Evolutionary conservation across 768 basidiomycete genomes (phyloP).

Genomic region (Russula virescens): DNA sequence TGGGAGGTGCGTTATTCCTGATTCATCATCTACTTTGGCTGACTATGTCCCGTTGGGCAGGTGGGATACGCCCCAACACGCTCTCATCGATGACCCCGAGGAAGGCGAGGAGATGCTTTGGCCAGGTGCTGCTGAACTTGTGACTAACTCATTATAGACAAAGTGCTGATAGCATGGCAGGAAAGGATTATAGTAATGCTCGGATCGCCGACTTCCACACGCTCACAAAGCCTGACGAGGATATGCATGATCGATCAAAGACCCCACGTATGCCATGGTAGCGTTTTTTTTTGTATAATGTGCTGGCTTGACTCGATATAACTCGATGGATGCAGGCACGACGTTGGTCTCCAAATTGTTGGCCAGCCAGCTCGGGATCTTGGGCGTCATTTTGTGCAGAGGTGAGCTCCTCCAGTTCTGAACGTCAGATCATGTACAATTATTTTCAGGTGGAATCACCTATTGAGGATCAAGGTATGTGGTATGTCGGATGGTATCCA

Average conservation of each 20-base stretch:
- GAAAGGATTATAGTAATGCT: constrained; percentile 94
- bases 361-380: constrained; percentile 95
- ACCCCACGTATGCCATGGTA: constrained; percentile 96
- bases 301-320: constrained; percentile 24
- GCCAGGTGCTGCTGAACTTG: constrained; percentile 54
- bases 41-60: constrained; percentile 32
- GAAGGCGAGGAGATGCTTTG: constrained; percentile 64
- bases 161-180: constrained; percentile 34
- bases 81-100: constrained; percentile 80
- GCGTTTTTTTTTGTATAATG: not conserved
- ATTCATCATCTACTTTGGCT: constrained; percentile 1
- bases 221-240: constrained; percentile 85
- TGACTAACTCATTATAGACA: not conserved
- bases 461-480: constrained; percentile 84
- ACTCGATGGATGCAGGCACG: constrained; percentile 60
- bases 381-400: constrained; percentile 89
- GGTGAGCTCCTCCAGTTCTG: constrained; percentile 39
- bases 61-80: constrained; percentile 97
- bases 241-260: constrained; percentile 90
- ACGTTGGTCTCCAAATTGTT: constrained; percentile 92
- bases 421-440: constrained; percentile 4
- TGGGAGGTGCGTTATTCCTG: constrained; percentile 48
- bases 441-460: constrained; percentile 77
- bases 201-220: constrained; percentile 80
- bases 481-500: not conserved